Conservation (phyloP, 106 monocot genomes). For the Apostasia ramifera region DNA sequence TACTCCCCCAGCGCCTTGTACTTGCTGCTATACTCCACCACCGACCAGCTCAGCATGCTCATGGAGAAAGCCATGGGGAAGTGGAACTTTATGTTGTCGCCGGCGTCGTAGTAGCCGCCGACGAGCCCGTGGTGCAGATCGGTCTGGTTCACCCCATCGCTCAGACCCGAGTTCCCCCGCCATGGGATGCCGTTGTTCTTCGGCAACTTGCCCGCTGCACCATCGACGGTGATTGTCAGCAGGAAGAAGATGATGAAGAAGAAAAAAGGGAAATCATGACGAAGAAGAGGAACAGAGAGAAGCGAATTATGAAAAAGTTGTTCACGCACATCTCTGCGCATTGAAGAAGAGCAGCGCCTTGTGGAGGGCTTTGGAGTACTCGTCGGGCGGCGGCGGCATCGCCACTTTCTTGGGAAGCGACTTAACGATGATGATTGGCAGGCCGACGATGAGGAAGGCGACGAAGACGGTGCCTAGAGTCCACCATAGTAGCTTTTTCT, state of each 20-base stretch:
- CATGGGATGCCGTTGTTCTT: slow-evolving; percentile 75
- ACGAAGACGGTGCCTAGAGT: slow-evolving; percentile 19
- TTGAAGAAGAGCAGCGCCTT: slow-evolving; percentile 98
- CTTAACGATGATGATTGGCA: slow-evolving; percentile 74
- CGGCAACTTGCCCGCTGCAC: slow-evolving; percentile 65
- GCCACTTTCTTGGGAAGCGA: slow-evolving; percentile 55
- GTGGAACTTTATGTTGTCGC: slow-evolving; percentile 96
- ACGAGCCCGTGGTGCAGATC: slow-evolving; percentile 90
- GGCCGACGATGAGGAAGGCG: slow-evolving; percentile 59
- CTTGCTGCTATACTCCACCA: slow-evolving; percentile 75
- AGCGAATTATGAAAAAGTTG: not conserved
- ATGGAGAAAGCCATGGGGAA: slow-evolving; percentile 99
- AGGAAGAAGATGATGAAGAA: not conserved
- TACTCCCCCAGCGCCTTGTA: slow-evolving; percentile 77
- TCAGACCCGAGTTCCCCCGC: slow-evolving; percentile 68
- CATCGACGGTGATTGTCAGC: not conserved
- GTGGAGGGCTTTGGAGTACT: slow-evolving; percentile 64
- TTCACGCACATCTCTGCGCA: slow-evolving; percentile 74
- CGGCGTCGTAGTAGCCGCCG: slow-evolving; percentile 96
- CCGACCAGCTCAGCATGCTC: slow-evolving; percentile 88
- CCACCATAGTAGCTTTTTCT: slow-evolving; percentile 65
- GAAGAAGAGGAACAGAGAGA: not conserved
- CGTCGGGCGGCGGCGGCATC: slow-evolving; percentile 49
- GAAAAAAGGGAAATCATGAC: not conserved
- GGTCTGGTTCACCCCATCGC: slow-evolving; percentile 40